These are phyloP conservation scores for Bimuria novae-zelandiae DNA, from an alignment of 2,329 filamentous ascomycete species.

Conservation along the genomic window DNA sequence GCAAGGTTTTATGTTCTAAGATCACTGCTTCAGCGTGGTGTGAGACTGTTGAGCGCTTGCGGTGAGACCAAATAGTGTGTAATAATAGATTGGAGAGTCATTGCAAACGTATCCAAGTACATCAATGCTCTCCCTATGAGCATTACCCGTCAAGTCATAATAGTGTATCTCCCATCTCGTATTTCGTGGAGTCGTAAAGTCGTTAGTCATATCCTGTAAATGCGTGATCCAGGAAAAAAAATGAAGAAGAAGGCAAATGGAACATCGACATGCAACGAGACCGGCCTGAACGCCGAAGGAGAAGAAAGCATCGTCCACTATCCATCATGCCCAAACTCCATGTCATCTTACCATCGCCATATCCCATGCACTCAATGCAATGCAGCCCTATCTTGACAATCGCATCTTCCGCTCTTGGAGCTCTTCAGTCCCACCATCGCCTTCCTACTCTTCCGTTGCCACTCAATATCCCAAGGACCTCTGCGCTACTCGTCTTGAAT, in stretches of 20 bases:
- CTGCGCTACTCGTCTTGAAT: conserved; percentile 37
- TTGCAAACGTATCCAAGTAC: conserved; percentile 19
- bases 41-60: no score
- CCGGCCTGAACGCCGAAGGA: neutral
- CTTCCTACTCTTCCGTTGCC: conserved; percentile 40
- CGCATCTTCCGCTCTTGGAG: neutral
- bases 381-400: conserved; percentile 1
- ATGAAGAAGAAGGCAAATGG: neutral
- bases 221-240: neutral
- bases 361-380: neutral
- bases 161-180: conserved; percentile 4
- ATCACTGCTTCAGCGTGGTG: no score
- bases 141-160: conserved; percentile 23
- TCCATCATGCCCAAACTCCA: conserved; percentile 5
- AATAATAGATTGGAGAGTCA: conserved; percentile 8
- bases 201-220: conserved; percentile 9
- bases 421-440: conserved; percentile 43
- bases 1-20: no score
- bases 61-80: no score
- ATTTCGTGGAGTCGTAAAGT: conserved; percentile 7
- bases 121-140: conserved; percentile 13
- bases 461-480: conserved; percentile 42
- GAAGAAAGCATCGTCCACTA: neutral
- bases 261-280: neutral
- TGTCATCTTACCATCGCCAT: neutral